Percentiles rank a stretch among this genome's conserved stretches.
Conservation (phyloP, 352 stramenopile genomes). For the Pythium volutum region DNA sequence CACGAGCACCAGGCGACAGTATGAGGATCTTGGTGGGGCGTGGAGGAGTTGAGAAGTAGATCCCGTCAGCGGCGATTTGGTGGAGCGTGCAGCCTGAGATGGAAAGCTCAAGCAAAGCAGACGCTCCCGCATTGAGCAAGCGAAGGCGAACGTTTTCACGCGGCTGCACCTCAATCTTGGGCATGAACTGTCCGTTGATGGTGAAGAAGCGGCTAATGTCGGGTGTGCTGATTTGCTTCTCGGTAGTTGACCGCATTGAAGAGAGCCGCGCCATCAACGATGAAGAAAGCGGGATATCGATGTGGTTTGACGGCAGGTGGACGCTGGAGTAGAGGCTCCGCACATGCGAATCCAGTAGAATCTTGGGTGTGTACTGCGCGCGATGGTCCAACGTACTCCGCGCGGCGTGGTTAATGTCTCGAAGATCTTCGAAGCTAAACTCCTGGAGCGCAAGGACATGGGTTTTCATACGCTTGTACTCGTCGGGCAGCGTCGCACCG, state of each 20-base stretch:
- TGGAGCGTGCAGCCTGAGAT: conserved; percentile 60
- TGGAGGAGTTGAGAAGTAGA: conserved; percentile 40
- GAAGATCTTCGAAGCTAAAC: conserved; percentile 57
- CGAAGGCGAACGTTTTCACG: conserved; percentile 58
- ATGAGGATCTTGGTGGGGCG: conserved; percentile 42
- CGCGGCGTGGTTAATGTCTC: conserved; percentile 44
- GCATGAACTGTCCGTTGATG: conserved; percentile 70
- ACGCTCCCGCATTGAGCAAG: conserved; percentile 57
- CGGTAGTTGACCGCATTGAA: conserved; percentile 13
- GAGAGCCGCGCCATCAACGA: conserved; percentile 24
- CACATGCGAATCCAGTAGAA: conserved; percentile 34
- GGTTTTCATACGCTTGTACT: conserved; percentile 45
- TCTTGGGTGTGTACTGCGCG: conserved; percentile 45
- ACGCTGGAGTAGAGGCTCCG: conserved; percentile 42
- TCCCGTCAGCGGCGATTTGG: conserved; percentile 53
- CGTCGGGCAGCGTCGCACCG: conserved; percentile 30
- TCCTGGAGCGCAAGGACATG: conserved; percentile 58
- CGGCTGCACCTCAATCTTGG: conserved; percentile 50
- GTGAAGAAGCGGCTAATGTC: conserved; percentile 56
- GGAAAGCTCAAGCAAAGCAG: conserved; percentile 48
- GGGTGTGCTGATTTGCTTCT: conserved; percentile 13
- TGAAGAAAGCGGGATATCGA: conserved; percentile 25
- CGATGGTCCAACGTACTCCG: conserved; percentile 46
- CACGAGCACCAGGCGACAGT: conserved; percentile 52
- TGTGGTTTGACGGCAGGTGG: conserved; percentile 32